Percentiles rank a stretch among this genome's conserved stretches.
Conservation (phyloP, 176 grass and related monocot species). For the Sorghum bicolor region Sorghum_bicolor_NCBIv3 NC_012879.2:4285001-4285500, state of each 20-base stretch:
- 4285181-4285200: conserved; percentile 64
- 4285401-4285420: background rate
- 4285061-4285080: background rate
- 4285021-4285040: background rate
- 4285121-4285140: conserved; percentile 89
- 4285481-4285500: conserved; percentile 89
- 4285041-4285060: background rate
- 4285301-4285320: conserved; percentile 90
- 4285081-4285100: conserved; percentile 29
- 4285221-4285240: background rate
- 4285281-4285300: conserved; percentile 35
- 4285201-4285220: background rate
- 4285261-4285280: background rate
- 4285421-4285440: background rate
- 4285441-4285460: background rate
- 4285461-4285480: conserved; percentile 56
- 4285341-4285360: conserved; percentile 93
- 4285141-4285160: conserved; percentile 71
- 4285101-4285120: conserved; percentile 89
- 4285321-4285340: conserved; percentile 97
- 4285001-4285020: conserved; percentile 5
- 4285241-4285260: background rate
- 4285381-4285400: background rate
- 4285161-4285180: conserved; percentile 65
- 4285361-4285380: conserved; percentile 12